Base-by-base conservation (phyloP, 345 rosid species). In the Fremontodendron californicum region DNA sequence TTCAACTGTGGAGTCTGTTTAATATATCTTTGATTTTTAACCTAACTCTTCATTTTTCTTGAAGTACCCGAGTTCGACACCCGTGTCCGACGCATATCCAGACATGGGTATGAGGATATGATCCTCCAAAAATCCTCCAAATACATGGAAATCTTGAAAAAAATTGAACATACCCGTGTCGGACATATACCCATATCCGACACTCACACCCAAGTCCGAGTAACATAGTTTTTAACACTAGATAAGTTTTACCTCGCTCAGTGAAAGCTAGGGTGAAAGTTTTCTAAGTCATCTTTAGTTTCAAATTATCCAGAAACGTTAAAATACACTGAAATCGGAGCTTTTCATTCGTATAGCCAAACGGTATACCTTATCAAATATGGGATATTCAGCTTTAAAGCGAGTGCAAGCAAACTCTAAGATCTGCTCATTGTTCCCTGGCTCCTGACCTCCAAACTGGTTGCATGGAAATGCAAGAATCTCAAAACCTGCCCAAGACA, bases 381-480 rank as follows among this genome's bases (percentile, higher is more conserved):
- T 89, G n/a, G 98, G 98, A 85, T 85, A 95, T 87, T 95, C 99
- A 8, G 97, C 98, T 82, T 95, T 95, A 82, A 93, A 95, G 76
- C 92, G 89, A 21, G 99, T 93, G 85, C 99, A 92, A 45, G 93
- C 96, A 73, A 88, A 84, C 73, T 93, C 87, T 52, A 87, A 21
- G 70, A 93, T 92, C 87, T 95, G 86, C 78, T 93, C 94, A 76
- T 89, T 95, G 65, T 65, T 65, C 75, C 98, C 97, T 13, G 97
- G 98, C 81, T 95, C 99, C 82, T 95, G 99, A 75, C 82, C 86
- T 39, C 88, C 91, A 82, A 95, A 93, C 86, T 93, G 99, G 84
- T 95, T 95, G 85, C 99, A 91, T 0, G 98, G 98, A 66, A 93
- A 95, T 18, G 98, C 98, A 73, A 93, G 82, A 80, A 95, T 93